These are phyloP conservation scores for Colletotrichum coccodes DNA, from an alignment of 2,329 filamentous ascomycete genomes.

Conservation along the genomic window DNA sequence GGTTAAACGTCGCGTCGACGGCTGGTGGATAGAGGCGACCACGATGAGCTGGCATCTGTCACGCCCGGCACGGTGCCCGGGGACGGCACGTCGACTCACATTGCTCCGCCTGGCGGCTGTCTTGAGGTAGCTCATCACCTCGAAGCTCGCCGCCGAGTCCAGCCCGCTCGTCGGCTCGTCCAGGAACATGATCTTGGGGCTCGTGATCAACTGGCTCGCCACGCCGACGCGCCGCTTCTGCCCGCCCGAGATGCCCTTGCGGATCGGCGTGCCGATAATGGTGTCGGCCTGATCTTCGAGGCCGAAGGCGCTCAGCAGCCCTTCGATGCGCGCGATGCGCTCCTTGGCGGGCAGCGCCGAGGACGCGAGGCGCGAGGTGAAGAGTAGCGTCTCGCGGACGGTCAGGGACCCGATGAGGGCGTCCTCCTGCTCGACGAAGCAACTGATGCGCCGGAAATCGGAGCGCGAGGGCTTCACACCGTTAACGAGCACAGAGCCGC, in stretches of 20 bases:
- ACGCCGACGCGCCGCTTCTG: slow-evolving; percentile 86
- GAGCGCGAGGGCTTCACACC: slow-evolving; percentile 62
- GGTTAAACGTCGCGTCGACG: slow-evolving; percentile 81
- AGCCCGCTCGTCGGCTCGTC: slow-evolving; percentile 88
- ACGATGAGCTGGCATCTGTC: slow-evolving; percentile 69
- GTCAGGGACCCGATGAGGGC: slow-evolving; percentile 84
- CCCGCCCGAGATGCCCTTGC: slow-evolving; percentile 85
- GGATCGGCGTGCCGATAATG: slow-evolving; percentile 83
- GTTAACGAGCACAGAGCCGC: slow-evolving; percentile 70
- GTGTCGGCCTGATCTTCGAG: slow-evolving; percentile 75
- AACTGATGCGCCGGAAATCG: slow-evolving; percentile 72
- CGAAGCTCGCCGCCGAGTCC: slow-evolving; percentile 79
- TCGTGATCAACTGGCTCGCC: slow-evolving; percentile 83
- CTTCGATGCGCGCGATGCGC: slow-evolving; percentile 64
- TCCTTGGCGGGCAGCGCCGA: slow-evolving; percentile 37
- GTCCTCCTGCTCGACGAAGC: slow-evolving; percentile 91
- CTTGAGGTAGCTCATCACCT: slow-evolving; percentile 80
- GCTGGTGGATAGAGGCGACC: slow-evolving; percentile 87
- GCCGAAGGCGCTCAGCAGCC: slow-evolving; percentile 78
- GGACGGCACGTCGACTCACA: slow-evolving; percentile 48
- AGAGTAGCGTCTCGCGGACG: slow-evolving; percentile 81
- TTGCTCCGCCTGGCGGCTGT: slow-evolving; percentile 74
- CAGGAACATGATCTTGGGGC: slow-evolving; percentile 82
- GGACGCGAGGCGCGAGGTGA: slow-evolving; percentile 76
- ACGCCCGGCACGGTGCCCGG: neutral